Percentiles rank a stretch among this genome's conserved stretches.
Conservation (phyloP, 225 moss, liverwort and hornwort genomes). For the Pseudisothecium myosuroides region DNA sequence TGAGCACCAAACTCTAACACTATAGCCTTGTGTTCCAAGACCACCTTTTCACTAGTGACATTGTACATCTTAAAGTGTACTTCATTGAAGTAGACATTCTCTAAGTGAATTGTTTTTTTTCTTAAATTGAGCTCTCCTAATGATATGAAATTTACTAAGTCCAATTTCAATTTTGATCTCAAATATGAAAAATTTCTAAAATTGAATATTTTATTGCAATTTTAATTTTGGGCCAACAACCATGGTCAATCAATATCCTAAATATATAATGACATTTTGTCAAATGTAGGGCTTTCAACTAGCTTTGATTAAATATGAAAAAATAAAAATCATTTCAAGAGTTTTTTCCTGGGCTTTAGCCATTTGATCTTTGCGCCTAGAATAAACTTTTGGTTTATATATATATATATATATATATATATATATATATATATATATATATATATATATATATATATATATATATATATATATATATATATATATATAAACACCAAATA, state of each 20-base stretch:
- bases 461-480: no score
- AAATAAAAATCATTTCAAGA: not conserved
- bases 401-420: no score
- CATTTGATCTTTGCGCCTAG: not conserved
- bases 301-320: not conserved
- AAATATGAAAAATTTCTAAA: not conserved
- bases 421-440: no score
- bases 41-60: not conserved
- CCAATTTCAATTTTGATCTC: not conserved
- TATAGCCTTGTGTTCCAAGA: not conserved
- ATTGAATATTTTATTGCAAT: not conserved
- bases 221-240: not conserved
- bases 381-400: no score
- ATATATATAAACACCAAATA: no score
- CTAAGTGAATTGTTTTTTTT: no score
- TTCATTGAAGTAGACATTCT: not conserved
- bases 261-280: not conserved
- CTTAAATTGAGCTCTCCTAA: not conserved
- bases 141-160: not conserved
- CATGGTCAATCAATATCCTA: not conserved
- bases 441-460: no score
- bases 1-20: no score
- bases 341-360: rapidly evolving
- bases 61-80: rapidly evolving
- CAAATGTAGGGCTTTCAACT: not conserved